Base-by-base conservation (phyloP, 495 filamentous ascomycete species). In the Neurospora sp. region DNA sequence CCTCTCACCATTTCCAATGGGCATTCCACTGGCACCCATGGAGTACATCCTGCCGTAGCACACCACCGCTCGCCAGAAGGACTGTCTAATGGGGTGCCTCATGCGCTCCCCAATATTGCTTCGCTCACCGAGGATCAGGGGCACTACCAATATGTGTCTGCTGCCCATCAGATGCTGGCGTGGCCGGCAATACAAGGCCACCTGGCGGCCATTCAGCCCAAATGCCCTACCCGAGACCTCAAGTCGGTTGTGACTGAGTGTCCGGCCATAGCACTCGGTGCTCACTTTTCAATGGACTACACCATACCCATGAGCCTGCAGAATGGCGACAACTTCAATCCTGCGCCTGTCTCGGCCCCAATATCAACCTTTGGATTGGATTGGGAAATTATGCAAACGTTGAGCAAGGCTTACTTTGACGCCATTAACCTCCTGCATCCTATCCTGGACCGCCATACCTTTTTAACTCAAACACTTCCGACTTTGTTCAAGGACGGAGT, bases 121-220 rank as follows among this genome's bases (percentile, higher is more conserved):
- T 70, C 71, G 14, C 69, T 53, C 10, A 35, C 61, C 40, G 77
- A 74, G 17, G 75, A 79, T 35, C 75, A 35, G 31, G 31, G 31
- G 31, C 31, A 78, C 14, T 85, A 85, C 71, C 80, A 81, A 40
- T 87, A 87, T 77, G 81, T 86, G 40, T 85, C 87, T 37, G 84
- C 86, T 2, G 84, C 86, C 37, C 87, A 89, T 75, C 86, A 86
- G 77, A 84, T 89, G 79, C 79, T 89, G 53, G 82, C 83, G 8
- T 90, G 88, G 88, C 87, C 88, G 3, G 82, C 82, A 40, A 79
- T 89, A 44, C 83, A 85, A 70, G 83, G 85, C 72, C 77, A 86
- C 2, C 77, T 88, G 35, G 76, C 79, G 35, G 73, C 72, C 4
- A 68, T 76, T 20, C 75, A 76, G 59, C 53, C 72, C 12, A 81